Evolutionary conservation across 1,139 yeast genomes (phyloP), one percentile per base, ranked within the genome.

Genomic region (Groenewaldozyma auringiensis): DNA sequence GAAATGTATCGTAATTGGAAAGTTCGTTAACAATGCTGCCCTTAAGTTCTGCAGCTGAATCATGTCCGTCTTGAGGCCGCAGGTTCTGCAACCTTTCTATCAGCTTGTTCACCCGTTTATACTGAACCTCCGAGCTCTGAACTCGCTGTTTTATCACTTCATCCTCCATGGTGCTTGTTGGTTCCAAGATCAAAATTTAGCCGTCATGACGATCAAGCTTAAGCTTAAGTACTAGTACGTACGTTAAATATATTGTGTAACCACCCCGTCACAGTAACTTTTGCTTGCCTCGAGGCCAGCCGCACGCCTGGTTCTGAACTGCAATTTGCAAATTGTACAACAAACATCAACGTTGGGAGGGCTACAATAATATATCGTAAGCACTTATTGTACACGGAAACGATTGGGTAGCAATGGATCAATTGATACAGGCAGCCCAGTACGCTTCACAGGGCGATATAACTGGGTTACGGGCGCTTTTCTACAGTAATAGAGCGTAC

Each of bases 101-200:
- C 37, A 53, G 37, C 40, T 51, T 50, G 22, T 51, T 40, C 21
- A 59, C 39, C 36, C 61, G 49, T 38, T 57, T 56, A 42, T 52
- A 57, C 17, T 48, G 45, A 21, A 49, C 53, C 41, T 59, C 62
- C 3, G 59, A 50, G 18, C 51, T 55, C 11, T 51, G 46, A n/a
- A 58, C 57, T 33, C 62, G 50, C 37, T 58, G 58, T 32, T 51
- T 51, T 39, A 57, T 57, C 29, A 59, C 55, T 20, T 54, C 57
- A 36, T 53, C 56, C 33, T 54, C 55, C 52, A 50, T 48, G 38
- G 29, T 25, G 11, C 29, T 8, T 25, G 29, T 8, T 8, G 11
- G 11, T 8, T 25, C 29, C 29, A 25, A 25, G 29, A 25, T 25
- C 29, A 11, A 25, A n/a, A n/a, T n/a, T n/a, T n/a, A n/a, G n/a